Evolutionary conservation across 2,329 filamentous ascomycete genomes (phyloP).

Genomic region (Acarospora socialis): DNA sequence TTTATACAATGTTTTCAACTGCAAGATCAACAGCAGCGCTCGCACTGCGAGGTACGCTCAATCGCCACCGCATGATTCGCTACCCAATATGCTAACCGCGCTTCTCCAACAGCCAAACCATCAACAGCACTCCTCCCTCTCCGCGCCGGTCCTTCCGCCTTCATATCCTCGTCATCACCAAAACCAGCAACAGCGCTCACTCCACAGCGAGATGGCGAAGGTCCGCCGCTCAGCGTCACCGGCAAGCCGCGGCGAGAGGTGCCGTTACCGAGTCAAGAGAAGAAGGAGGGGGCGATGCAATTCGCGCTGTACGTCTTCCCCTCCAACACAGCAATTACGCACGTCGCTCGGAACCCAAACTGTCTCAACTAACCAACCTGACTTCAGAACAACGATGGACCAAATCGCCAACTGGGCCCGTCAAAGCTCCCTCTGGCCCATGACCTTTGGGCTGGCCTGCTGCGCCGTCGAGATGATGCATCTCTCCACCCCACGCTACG

Average conservation of each 20-base stretch:
- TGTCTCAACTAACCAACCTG: too few relatives aligned
- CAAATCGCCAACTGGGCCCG: conserved; percentile 71
- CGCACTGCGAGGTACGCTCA: conserved; percentile 38
- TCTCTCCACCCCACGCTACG: conserved; percentile 73
- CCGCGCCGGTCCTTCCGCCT: conserved; percentile 24
- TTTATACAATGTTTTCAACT: conserved; percentile 33
- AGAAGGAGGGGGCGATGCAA: conserved; percentile 37
- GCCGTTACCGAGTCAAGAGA: conserved; percentile 34
- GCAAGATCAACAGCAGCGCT: conserved; percentile 38
- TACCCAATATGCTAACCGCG: conserved; percentile 2
- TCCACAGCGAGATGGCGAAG: conserved; percentile 19
- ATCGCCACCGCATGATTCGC: neutral
- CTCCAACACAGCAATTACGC: too few relatives aligned
- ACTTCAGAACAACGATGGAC: conserved; percentile 63
- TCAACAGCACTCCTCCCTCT: conserved; percentile 18
- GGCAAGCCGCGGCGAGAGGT: conserved; percentile 34
- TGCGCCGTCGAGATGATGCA: conserved; percentile 92
- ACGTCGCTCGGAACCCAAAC: too few relatives aligned
- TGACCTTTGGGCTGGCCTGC: conserved; percentile 80
- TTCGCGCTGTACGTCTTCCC: conserved; percentile 36
- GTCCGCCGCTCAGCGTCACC: conserved; percentile 23
- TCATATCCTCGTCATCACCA: conserved; percentile 28
- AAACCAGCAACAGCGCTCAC: conserved; percentile 29
- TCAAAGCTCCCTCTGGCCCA: conserved; percentile 73
- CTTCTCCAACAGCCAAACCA: conserved; percentile 16